Percentiles rank a stretch among this genome's conserved stretches.
Evolutionary conservation across 1,139 yeast genomes (phyloP).

Genomic region (Torulaspora globosa): DNA sequence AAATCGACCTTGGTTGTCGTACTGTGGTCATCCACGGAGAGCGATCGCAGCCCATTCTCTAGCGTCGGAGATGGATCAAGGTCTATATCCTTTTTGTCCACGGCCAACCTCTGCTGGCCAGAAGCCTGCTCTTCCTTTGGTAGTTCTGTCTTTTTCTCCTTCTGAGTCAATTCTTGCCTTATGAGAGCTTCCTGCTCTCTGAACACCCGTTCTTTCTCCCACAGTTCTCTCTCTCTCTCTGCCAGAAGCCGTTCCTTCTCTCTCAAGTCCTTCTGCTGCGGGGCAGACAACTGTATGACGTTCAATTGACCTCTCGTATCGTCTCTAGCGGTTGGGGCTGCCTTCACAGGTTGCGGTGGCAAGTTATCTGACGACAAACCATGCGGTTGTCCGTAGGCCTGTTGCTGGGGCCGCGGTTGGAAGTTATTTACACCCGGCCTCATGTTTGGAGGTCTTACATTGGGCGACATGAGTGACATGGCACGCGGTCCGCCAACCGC

Average conservation of each 20-base stretch:
- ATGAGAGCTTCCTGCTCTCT: conserved; percentile 10
- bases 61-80: conserved; percentile 25
- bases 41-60: conserved; percentile 20
- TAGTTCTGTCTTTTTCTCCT: conserved; percentile 4
- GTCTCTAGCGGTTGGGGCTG: neutral
- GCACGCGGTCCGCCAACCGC: conserved; percentile 15
- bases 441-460: conserved; percentile 9
- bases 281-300: conserved; percentile 27
- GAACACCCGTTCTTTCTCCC: conserved; percentile 11
- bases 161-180: conserved; percentile 9
- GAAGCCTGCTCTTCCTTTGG: conserved; percentile 4
- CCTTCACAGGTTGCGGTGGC: conserved; percentile 1
- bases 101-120: neutral
- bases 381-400: conserved; percentile 1
- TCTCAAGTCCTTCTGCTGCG: conserved; percentile 25
- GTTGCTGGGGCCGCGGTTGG: conserved; percentile 13
- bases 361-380: conserved; percentile 7
- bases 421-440: conserved; percentile 5
- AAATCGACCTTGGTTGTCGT: conserved; percentile 1
- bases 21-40: conserved; percentile 14
- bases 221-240: conserved; percentile 14
- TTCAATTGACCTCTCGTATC: conserved; percentile 21
- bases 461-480: conserved; percentile 24
- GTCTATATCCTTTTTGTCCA: conserved; percentile 15
- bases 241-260: conserved; percentile 17